phyloP scores from a whole-genome alignment of 2,329 filamentous ascomycete species.

The Elsinoe necatrix region DNA sequence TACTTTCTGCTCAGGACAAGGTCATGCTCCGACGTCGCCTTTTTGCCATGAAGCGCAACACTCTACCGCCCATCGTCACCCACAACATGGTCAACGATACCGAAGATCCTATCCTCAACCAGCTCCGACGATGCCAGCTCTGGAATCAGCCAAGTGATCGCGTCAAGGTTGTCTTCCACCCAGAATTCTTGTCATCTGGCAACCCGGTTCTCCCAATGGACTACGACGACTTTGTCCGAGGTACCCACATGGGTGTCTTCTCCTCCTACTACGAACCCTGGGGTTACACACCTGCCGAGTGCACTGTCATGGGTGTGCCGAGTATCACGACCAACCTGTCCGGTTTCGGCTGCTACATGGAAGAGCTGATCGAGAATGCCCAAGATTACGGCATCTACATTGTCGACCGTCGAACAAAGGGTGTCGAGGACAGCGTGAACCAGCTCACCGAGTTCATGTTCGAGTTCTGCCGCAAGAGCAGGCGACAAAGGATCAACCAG shows the following conservation, averaged over 20 bases:
- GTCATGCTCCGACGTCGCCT: conserved; percentile 83
- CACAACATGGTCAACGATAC: conserved; percentile 97
- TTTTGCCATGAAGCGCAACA: conserved; percentile 92
- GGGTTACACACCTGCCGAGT: conserved; percentile 97
- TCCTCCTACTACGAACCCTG: conserved; percentile 98
- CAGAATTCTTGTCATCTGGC: conserved; percentile 90
- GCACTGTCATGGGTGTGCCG: conserved; percentile 97
- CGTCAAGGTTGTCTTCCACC: conserved; percentile 97
- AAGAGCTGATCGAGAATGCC: conserved; percentile 96
- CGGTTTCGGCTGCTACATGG: conserved; percentile 98
- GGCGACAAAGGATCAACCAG: conserved; percentile 96
- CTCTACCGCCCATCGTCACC: conserved; percentile 88
- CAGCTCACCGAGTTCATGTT: conserved; percentile 89
- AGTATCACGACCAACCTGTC: conserved; percentile 97
- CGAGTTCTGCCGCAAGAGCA: conserved; percentile 87
- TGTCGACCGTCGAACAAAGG: conserved; percentile 89
- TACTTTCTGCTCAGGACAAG: conserved; percentile 85
- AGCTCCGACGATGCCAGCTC: conserved; percentile 88
- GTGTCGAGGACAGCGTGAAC: conserved; percentile 94
- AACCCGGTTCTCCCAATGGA: conserved; percentile 93
- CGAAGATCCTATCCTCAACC: conserved; percentile 91
- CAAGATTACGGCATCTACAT: conserved; percentile 99
- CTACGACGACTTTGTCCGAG: conserved; percentile 97
- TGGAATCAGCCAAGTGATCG: conserved; percentile 94
- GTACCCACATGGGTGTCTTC: conserved; percentile 92